Evolutionary conservation across 1,284 basidiomycete species (phyloP).

Genomic region (Polyporus tsugae): DNA sequence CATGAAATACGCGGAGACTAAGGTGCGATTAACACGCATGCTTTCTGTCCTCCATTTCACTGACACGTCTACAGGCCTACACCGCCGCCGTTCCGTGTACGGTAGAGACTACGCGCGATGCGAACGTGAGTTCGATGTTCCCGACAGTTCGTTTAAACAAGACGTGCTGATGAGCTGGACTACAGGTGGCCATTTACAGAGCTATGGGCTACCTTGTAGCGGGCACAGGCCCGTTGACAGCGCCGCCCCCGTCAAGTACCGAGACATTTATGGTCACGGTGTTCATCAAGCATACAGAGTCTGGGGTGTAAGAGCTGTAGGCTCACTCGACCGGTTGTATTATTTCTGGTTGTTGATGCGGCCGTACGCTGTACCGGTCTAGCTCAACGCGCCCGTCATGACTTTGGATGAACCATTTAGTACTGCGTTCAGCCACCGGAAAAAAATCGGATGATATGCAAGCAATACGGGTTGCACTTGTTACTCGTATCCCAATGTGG

Average conservation of each 20-base stretch:
- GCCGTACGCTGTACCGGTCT: too few species aligned
- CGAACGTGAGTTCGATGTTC: conserved; percentile 15
- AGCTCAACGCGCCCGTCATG: too few species aligned
- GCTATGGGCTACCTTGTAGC: conserved; percentile 22
- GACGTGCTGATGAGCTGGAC: neutral
- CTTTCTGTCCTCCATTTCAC: neutral
- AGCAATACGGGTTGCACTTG: too few species aligned
- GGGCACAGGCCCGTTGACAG: conserved; percentile 21
- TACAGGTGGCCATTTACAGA: conserved; percentile 27
- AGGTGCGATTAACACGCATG: conserved; percentile 24
- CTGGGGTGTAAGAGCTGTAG: neutral
- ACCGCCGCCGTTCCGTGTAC: conserved; percentile 12
- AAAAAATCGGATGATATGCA: too few species aligned
- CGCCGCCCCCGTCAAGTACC: conserved; percentile 12
- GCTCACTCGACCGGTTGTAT: neutral
- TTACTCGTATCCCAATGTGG: neutral
- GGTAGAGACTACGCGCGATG: conserved; percentile 25
- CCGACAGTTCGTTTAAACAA: neutral
- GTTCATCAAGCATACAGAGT: conserved; percentile 30
- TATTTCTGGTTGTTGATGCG: too few species aligned
- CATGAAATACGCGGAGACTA: conserved; percentile 24
- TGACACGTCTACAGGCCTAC: conserved; percentile 19
- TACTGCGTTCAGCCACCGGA: too few species aligned
- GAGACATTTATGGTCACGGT: conserved; percentile 25
- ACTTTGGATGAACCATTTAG: too few species aligned